Base-by-base conservation (phyloP, 257 asterid genomes). In the Schizonepeta tenuifolia region DNA sequence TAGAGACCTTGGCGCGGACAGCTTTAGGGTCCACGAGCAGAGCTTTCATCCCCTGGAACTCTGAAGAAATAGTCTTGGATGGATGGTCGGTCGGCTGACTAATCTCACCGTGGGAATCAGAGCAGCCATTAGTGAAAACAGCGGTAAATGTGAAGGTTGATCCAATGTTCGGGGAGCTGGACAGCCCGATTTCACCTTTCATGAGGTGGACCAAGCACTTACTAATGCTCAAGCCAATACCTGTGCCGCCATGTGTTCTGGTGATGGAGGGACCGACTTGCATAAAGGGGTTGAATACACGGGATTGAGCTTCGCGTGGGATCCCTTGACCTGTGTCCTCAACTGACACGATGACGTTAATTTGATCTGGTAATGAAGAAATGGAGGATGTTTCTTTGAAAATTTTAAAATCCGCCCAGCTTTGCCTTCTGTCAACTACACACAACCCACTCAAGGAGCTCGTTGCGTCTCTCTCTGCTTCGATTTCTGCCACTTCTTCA, bases 251-350 rank as follows among this genome's bases (percentile, higher is more conserved):
- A 21, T 94, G 94, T 4, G 84, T 92, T 67, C 97, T 81, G 17
- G 99, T 86, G 75, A 87, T 85, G 46, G 99, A 91, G 72, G 97
- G 96, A n/a, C 93, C 96, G 0, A 91, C 99, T 82, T 94, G 99
- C 90, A 94, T 87, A 79, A 94, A 94, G 0, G 98, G 99, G 61
- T 85, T 90, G 81, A 94, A 94, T 14, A 94, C 87, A 17, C 88
- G 91, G 26, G 84, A 59, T 75, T 90, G 97, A 49, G 97, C 97
- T 38, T 91, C 97, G 3, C 20, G 57, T 8, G 98, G 97, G 64
- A 94, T 94, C 31, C 99, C 99, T 40, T 86, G 85, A 44, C 99
- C 99, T 0, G 99, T 94, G 84, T 94, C 99, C 83, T 94, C 99
- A 5, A 94, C 98, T 7, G 99, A 89, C 26, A 94, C 97, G 13